Evolutionary conservation across 352 stramenopile species (phyloP).

Genomic region (Phytophthora chlamydospora): DNA sequence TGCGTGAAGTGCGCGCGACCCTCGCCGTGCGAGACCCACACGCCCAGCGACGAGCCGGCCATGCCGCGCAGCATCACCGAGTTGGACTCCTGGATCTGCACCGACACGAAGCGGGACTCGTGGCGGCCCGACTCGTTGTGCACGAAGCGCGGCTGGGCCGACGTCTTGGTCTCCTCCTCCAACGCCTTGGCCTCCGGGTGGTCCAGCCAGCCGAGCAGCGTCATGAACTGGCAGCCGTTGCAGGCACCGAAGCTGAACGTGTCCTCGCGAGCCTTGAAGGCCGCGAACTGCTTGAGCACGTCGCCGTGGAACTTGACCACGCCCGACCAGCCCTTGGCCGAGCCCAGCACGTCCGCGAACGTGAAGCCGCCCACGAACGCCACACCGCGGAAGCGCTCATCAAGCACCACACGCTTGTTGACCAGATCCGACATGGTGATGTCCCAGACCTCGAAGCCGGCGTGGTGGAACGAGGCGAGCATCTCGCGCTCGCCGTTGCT

Average conservation of each 20-base stretch:
- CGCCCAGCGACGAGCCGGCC: slow-evolving; percentile 95
- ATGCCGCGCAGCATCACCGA: slow-evolving; percentile 98
- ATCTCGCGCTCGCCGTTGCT: slow-evolving; percentile 99
- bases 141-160: slow-evolving; percentile 93
- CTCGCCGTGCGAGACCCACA: slow-evolving; percentile 97
- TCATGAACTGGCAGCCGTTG: slow-evolving; percentile 99
- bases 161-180: slow-evolving; percentile 59
- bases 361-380: slow-evolving; percentile 99
- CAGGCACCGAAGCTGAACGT: slow-evolving; percentile 99
- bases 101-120: slow-evolving; percentile 97
- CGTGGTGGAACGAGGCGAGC: slow-evolving; percentile 96
- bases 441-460: slow-evolving; percentile 99
- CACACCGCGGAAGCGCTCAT: slow-evolving; percentile 95
- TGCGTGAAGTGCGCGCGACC: slow-evolving; percentile 97
- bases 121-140: slow-evolving; percentile 97
- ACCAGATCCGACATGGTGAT: slow-evolving; percentile 97
- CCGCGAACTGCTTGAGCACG: slow-evolving; percentile 96
- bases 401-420: slow-evolving; percentile 88
- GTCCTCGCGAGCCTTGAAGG: slow-evolving; percentile 95
- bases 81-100: slow-evolving; percentile 95
- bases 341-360: slow-evolving; percentile 99
- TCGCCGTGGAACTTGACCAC: slow-evolving; percentile 97
- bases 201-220: slow-evolving; percentile 97
- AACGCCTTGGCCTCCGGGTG: slow-evolving; percentile 57
- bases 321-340: slow-evolving; percentile 98